These are phyloP conservation scores for Auricularia auricula-judae DNA, from an alignment of 768 basidiomycete species.

Conservation along the genomic window DNA sequence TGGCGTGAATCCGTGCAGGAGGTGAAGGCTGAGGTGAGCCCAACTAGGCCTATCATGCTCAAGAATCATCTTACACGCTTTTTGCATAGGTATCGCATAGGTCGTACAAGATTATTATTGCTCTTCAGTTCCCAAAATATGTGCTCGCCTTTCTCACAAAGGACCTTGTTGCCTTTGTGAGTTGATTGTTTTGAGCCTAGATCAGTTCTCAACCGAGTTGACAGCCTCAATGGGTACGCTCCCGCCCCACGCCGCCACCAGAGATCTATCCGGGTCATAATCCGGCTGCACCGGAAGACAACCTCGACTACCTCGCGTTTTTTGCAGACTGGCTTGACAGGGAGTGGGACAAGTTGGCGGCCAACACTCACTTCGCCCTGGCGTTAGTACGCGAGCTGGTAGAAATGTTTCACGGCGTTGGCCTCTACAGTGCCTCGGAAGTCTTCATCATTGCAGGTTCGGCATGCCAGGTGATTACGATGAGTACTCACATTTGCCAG, in stretches of 20 bases:
- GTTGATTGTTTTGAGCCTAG: neutral
- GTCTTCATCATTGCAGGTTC: neutral
- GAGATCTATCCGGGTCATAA: neutral
- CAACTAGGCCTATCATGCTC: no score
- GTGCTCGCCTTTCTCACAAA: neutral
- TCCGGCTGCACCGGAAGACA: neutral
- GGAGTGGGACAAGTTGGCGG: neutral
- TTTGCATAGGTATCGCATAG: neutral
- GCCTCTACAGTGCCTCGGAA: neutral
- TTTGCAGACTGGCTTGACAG: neutral
- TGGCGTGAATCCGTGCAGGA: neutral
- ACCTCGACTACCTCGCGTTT: neutral
- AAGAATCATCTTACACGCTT: neutral
- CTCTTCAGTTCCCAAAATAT: neutral
- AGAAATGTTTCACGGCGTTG: neutral
- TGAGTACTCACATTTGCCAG: neutral
- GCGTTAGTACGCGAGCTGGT: neutral
- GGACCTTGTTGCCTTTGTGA: neutral
- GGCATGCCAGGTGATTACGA: no score
- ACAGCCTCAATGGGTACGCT: neutral
- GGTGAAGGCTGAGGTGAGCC: neutral
- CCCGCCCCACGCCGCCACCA: neutral
- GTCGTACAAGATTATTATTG: neutral
- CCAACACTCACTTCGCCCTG: neutral
- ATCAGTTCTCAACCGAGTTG: neutral